These are phyloP conservation scores for Trichoderma sp. DNA, from an alignment of 2,329 filamentous ascomycete species.

Conservation along the genomic window DNA sequence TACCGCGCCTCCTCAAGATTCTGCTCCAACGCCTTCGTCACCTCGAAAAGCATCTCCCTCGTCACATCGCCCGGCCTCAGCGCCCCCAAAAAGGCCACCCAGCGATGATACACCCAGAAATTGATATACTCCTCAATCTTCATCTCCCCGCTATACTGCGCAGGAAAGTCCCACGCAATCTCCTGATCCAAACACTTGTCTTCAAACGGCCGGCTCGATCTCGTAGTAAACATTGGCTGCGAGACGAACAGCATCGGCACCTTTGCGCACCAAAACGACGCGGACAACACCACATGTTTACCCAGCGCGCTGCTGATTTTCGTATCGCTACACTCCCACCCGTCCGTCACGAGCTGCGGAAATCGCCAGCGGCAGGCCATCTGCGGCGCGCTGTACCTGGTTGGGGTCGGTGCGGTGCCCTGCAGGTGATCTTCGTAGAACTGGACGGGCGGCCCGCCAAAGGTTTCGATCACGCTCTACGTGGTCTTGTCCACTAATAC, in stretches of 20 bases:
- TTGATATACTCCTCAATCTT: background rate
- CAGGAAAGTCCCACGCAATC: background rate
- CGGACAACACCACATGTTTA: background rate
- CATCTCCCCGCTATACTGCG: background rate
- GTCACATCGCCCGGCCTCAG: background rate
- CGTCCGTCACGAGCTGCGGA: background rate
- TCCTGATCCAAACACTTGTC: background rate
- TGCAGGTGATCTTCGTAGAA: background rate
- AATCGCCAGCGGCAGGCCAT: background rate
- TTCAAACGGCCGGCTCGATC: background rate
- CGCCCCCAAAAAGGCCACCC: background rate
- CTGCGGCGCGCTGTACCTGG: background rate
- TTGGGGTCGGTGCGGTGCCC: background rate
- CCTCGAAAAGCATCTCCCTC: background rate
- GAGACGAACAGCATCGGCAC: background rate
- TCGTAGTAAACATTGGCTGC: background rate
- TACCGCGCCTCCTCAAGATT: background rate
- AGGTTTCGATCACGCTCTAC: background rate
- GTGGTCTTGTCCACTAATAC: background rate
- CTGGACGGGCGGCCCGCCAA: background rate
- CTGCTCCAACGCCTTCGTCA: background rate
- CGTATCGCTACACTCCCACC: background rate
- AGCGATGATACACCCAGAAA: background rate
- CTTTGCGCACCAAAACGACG: background rate
- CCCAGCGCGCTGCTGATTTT: background rate